Base-by-base conservation (phyloP, 192 early-diverging fungal species). In the Coemansia sp. region DNA sequence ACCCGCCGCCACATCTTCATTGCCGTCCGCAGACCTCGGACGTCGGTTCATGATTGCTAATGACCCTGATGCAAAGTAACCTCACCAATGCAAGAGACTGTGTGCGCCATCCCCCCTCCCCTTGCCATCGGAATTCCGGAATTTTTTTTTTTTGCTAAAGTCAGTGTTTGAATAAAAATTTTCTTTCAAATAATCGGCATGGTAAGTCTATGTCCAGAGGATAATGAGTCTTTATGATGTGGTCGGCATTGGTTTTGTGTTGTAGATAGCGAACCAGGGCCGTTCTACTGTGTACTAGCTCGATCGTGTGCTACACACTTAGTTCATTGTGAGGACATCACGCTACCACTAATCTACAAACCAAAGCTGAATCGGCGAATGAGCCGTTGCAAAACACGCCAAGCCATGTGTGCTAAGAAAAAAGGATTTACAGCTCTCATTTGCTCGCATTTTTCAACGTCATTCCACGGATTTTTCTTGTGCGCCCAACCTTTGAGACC, bases 21-120 rank as follows among this genome's bases (percentile, higher is more conserved):
- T 32, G 27, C 51, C 67, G 8, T 23, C 26, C 24, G 31, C 61
- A 22, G 30, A 19, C 18, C 49, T 56, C 6, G 55, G 59, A 32
- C 65, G 64, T 25, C 32, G 24, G 26, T 52, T 73, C 21, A 62
- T 22, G 7, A 54, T 73, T 19, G 65, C 56, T 22, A 73, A 73
- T 50, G 61, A 56, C 24, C 19, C 51, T 16, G 8, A 28, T 10
- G 24, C 47, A 28, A n/a, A 24, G 16, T 58, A 19, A 34, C 38
- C 44, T 32, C 21, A 12, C 10, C n/a, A 24, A 54, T 27, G 52
- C 38, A 44, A 16, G 4, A 44, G 16, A 16, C 12, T 16, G 2
- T 16, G 7, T 44, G 38, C 14, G 16, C 32, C 31, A 32, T 32
- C 32, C 12, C 1, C 12, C 28, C 28, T 30, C 6, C 28, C 28